Conservation (phyloP, 352 stramenopile species). For the Pythium phragmiticola region DNA sequence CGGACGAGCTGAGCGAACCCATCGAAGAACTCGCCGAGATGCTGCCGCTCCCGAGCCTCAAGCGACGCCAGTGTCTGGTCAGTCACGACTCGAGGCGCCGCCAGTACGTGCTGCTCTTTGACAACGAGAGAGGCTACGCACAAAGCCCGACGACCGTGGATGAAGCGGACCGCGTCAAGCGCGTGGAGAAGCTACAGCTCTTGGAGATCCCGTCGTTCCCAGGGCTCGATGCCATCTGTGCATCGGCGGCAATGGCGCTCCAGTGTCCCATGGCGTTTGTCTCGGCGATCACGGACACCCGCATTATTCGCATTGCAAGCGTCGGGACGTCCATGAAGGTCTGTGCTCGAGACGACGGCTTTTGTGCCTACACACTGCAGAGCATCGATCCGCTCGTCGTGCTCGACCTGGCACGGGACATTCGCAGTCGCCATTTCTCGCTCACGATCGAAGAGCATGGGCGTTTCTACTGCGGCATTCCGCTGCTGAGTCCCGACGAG, state of each 20-base stretch:
- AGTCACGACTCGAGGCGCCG: constrained; percentile 11
- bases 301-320: not conserved
- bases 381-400: constrained; percentile 19
- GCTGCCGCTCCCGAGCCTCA: constrained; percentile 4
- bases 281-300: not conserved
- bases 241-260: constrained; percentile 4
- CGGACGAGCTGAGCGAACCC: constrained; percentile 9
- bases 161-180: constrained; percentile 11
- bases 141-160: constrained; percentile 10
- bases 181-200: constrained; percentile 8
- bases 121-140: constrained; percentile 10
- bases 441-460: constrained; percentile 10
- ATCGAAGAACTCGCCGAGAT: constrained; percentile 17
- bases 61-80: constrained; percentile 2
- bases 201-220: not conserved
- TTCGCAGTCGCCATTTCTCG: constrained; percentile 19
- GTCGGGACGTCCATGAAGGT: not conserved
- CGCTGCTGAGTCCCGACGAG: constrained; percentile 16
- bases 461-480: constrained; percentile 22
- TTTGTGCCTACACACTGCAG: constrained; percentile 23
- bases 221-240: constrained; percentile 16
- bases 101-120: constrained; percentile 20
- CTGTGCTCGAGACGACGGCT: constrained; percentile 17
- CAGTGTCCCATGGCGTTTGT: constrained; percentile 15
- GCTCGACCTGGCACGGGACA: constrained; percentile 20